Conservation (phyloP, 768 basidiomycete genomes). For the Leccinum uliginosum region DNA sequence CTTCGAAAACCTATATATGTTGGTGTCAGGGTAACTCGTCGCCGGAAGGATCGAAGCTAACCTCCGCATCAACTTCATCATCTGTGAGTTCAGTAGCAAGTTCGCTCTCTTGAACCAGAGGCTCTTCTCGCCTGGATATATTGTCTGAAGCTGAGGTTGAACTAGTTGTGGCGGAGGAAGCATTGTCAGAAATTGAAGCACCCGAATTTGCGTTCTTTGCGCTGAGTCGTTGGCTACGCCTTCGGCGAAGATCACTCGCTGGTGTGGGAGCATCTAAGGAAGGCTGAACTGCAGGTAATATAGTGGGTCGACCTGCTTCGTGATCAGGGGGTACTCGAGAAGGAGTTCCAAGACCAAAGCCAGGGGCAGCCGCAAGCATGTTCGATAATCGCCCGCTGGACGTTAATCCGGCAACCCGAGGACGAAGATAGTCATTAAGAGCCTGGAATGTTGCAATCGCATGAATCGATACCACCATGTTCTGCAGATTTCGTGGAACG, state of each 20-base stretch:
- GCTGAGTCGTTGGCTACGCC: conserved; percentile 81
- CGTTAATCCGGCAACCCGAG: conserved; percentile 73
- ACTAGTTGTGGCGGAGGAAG: conserved; percentile 20
- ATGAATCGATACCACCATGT: conserved; percentile 95
- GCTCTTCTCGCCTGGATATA: conserved; percentile 38
- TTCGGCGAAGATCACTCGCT: conserved; percentile 47
- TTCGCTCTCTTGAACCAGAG: conserved; percentile 57
- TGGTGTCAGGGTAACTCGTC: conserved; percentile 12
- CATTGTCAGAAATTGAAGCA: conserved; percentile 12
- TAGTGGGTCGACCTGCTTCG: conserved; percentile 29
- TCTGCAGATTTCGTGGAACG: conserved; percentile 79
- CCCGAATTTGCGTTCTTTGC: conserved; percentile 48
- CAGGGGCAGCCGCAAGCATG: conserved; percentile 81
- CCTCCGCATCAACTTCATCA: conserved; percentile 80
- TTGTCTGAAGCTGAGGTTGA: conserved; percentile 27
- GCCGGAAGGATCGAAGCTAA: conserved; percentile 12
- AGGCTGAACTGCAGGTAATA: conserved; percentile 24
- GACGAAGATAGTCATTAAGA: conserved; percentile 91
- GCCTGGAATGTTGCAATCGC: conserved; percentile 98
- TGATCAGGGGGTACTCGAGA: conserved; percentile 33
- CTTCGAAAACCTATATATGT: conserved; percentile 65
- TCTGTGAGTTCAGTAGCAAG: conserved; percentile 76
- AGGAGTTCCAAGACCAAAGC: conserved; percentile 52
- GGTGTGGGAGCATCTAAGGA: conserved; percentile 32
- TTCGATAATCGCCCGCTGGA: conserved; percentile 67